Evolutionary conservation across 192 early-diverging fungal species (phyloP), one percentile per base, ranked within the genome.

Genomic region (Coemansia sp.): DNA sequence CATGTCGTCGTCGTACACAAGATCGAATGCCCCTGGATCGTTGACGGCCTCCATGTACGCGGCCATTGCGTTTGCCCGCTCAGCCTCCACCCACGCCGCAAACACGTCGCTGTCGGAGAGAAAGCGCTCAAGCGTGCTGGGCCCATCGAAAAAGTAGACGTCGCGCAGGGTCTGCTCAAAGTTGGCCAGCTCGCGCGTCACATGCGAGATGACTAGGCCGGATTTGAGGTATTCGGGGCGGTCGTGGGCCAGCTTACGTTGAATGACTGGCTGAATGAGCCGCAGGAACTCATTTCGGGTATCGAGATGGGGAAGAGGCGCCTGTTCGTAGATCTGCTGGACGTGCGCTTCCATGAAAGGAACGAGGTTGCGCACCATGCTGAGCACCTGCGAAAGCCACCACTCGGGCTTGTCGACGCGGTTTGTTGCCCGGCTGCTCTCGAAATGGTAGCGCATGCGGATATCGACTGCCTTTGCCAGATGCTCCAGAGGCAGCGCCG

Each of bases 371-470:
- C 78, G 84, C 40, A 90, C 82, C 33, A 82, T 78, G 19, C 71
- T 77, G 33, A 87, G 69, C 20, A 88, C 64, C 52, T 89, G 88
- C 4, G 84, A 81, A 20, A 91, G 71, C 66, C 87, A 90, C 91
- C 89, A 91, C 69, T 92, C 91, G n/a, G 91, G 89, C 85, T 89
- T 91, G 64, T 92, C 91, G 2, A 89, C 76, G 46, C 89, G 83
- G 65, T 89, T 91, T 3, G 91, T 92, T 15, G 85, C 79, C 48
- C 87, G 81, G 9, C 72, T 77, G 11, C 87, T 84, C 48, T 90
- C 88, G 73, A 92, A 92, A 62, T 92, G 88, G 59, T 84, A 92
- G 61, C 85, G 75, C 70, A 92, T 91, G 45, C 90, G 72, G 22
- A 89, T 63, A 6, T 85, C 81, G 11, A 92, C 73, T 8, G 87